Base-by-base conservation (phyloP, 2,329 filamentous ascomycete species). In the Diplodia seriata region DNA sequence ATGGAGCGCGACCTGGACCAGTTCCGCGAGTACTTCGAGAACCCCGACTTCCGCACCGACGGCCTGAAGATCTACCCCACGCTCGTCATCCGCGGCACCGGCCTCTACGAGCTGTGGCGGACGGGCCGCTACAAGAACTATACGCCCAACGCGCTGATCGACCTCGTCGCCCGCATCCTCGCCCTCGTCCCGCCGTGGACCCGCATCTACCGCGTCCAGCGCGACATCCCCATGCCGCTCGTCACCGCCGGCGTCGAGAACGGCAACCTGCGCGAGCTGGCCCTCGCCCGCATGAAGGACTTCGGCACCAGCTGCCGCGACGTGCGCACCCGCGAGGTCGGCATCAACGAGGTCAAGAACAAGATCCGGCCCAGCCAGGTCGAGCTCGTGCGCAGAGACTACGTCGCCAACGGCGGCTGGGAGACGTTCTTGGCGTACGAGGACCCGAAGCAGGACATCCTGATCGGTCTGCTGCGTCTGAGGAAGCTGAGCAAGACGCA, bases 181-280 rank as follows among this genome's bases (percentile, higher is more conserved):
- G 95, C 95, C 0, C 85, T 99, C 2, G 91, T 99, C 0, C 95
- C 95, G 1, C 95, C 95, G 1, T 99, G 95, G 95, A 99, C 96
- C 0, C 89, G 95, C 70, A 99, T 99, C 75, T 99, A 99, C 82
- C 93, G 95, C 69, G 95, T 99, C 0, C 95, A 99, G 83, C 89
- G 95, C 78, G 95, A 99, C 81, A 99, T 99, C 68, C 95, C 95
- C n/a, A 99, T 99, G 95, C 95, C 95, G 0, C 85, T 99, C 29
- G 96, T 99, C n/a, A 98, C 95, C 0, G 97, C 94, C 0, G 95
- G 95, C 50, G 95, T 99, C 0, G 95, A 99, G 81, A 99, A 99
- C 73, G 95, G 95, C 70, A 99, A 99, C 77, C 83, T 99, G 49
- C 89, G 95, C 70, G 95, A 99, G 79, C 84, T 99, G 59, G 94